Base-by-base conservation (phyloP, 306 rosid genomes). In the Oxytropis ochrocephala region DNA sequence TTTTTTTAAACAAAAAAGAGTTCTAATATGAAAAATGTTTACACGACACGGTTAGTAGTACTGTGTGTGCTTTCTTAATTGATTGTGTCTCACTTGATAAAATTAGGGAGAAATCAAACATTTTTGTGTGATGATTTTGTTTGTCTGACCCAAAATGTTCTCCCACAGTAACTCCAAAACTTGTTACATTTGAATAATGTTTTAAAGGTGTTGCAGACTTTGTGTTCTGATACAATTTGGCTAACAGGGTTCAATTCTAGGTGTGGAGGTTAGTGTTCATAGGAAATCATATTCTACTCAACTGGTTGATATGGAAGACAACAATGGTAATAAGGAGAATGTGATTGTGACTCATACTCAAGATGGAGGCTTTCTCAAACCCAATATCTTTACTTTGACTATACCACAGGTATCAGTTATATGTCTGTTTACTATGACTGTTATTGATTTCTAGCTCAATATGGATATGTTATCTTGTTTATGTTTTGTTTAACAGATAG, bases 191-290 rank as follows among this genome's bases (percentile, higher is more conserved):
- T 69, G 36, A 73, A 59, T 66, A 59, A 67, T 67, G 50, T 60
- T 81, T 71, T 60, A 19, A 53, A 64, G 67, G 16, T 82, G 63
- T 75, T 46, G 43, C 55, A 78, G 51, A 64, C 64, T 57, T 61
- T 65, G 78, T 65, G 79, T 84, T 80, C 88, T 82, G 81, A 73
- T 83, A 70, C 85, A 61, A 82, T 90, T 82, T 83, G 89, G 93
- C 89, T 92, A 88, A 86, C 98, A 90, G 98, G 96, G 96, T 86
- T 92, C 98, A 80, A 81, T 89, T 88, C 91, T 88, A 84, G 89
- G 96, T 86, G 84, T 87, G 69, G 98, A 85, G 91, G 83, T 83
- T 51, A 81, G 72, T 6, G 72, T 82, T 46, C 85, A 69, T 55
- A 76, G 86, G 78, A 90, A 81, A 64, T 80, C 91, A 14, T 82